These are phyloP conservation scores for Alternaria arborescens DNA, from an alignment of 2,329 filamentous ascomycete species.

Conservation along the genomic window DNA sequence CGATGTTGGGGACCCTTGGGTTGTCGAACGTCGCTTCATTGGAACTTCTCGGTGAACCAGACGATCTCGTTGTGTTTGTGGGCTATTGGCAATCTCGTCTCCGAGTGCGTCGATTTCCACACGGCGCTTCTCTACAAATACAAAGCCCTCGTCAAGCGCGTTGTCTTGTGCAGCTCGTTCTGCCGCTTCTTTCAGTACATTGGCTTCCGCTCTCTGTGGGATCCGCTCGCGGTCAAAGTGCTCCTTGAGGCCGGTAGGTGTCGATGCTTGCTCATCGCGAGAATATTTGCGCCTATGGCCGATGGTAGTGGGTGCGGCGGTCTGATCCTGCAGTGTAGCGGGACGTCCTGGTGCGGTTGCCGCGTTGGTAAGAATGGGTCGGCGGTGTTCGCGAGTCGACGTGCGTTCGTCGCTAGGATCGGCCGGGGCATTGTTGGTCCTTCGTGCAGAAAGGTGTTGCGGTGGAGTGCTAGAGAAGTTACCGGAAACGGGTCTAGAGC, in stretches of 20 bases:
- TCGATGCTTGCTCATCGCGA: conserved; percentile 54
- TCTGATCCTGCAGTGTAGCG: conserved; percentile 47
- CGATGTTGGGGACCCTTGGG: conserved; percentile 75
- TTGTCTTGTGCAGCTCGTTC: conserved; percentile 83
- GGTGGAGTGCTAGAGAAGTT: conserved; percentile 38
- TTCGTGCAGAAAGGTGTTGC: conserved; percentile 34
- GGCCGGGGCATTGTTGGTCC: conserved; percentile 46
- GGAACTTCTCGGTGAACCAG: conserved; percentile 65
- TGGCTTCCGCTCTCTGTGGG: conserved; percentile 51
- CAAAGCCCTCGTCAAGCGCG: conserved; percentile 91
- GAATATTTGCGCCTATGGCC: conserved; percentile 71
- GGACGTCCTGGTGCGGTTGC: conserved; percentile 57
- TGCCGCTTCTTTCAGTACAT: conserved; percentile 57
- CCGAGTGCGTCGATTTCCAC: conserved; percentile 98
- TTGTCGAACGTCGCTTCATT: conserved; percentile 78
- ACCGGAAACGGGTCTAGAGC: conserved; percentile 42
- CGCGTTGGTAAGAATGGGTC: conserved; percentile 55
- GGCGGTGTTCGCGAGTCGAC: conserved; percentile 52
- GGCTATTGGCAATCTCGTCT: conserved; percentile 89
- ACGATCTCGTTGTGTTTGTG: conserved; percentile 61
- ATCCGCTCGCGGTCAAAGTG: conserved; percentile 55
- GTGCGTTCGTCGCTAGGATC: conserved; percentile 46
- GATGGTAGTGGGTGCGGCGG: conserved; percentile 46
- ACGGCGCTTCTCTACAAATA: conserved; percentile 91
- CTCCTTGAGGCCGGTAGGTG: conserved; percentile 59